Evolutionary conservation across 192 early-diverging fungal genomes (phyloP).

Genomic region (Gigaspora rosea): DNA sequence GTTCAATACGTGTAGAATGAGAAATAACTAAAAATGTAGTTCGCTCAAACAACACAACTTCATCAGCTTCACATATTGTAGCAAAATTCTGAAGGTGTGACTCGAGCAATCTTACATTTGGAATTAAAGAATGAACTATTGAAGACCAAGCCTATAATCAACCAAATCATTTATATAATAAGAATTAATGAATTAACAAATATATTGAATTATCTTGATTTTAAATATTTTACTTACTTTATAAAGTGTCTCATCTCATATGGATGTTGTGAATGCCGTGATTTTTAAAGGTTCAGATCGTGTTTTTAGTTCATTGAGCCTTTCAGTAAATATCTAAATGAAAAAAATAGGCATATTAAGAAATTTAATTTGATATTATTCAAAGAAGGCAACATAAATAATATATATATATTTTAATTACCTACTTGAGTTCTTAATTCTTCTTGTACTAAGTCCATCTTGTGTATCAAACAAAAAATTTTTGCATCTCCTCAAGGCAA

Average conservation of each 20-base stretch:
- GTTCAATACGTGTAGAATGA: conserved; percentile 61
- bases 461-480: conserved; percentile 96
- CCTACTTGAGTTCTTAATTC: conserved; percentile 68
- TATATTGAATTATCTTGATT: background rate
- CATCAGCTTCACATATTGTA: conserved; percentile 84
- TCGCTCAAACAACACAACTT: conserved; percentile 94
- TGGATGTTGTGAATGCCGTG: conserved; percentile 77
- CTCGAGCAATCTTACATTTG: conserved; percentile 85
- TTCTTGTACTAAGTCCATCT: conserved; percentile 93
- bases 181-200: background rate
- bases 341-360: conserved; percentile 18
- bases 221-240: conserved; percentile 48
- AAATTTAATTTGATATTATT: background rate
- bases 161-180: background rate
- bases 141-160: conserved; percentile 86
- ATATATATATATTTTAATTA: conserved; percentile 7
- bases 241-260: conserved; percentile 93
- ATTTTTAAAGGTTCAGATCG: conserved; percentile 69
- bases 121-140: conserved; percentile 94
- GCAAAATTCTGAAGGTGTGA: conserved; percentile 78
- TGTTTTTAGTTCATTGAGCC: conserved; percentile 65
- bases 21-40: conserved; percentile 98
- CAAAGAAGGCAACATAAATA: background rate
- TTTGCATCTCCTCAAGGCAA: conserved; percentile 87
- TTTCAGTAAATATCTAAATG: conserved; percentile 63